Evolutionary conservation across 352 stramenopile species (phyloP), one percentile per base, ranked within the genome.

Genomic region (Globisporangium yorkense): DNA sequence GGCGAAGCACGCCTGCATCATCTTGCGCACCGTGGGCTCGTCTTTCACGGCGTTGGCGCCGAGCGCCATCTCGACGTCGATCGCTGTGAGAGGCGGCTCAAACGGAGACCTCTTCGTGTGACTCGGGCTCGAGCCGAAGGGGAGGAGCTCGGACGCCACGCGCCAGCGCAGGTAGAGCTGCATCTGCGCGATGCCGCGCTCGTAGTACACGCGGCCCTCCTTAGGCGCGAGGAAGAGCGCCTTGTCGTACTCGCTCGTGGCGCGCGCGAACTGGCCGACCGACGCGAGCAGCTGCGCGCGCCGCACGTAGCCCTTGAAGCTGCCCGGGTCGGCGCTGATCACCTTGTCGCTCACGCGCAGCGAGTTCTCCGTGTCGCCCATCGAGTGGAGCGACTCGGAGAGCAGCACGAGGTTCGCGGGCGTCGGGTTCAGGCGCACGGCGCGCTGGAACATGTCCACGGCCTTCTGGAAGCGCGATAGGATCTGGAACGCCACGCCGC

Each of bases 321-420:
- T 80, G 18, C 59, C 68, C 0, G 82, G 82, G 51, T 90, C 82
- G 5, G 72, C 56, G 40, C 49, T 73, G 53, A 92, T 86, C 35
- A 88, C 80, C 39, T 79, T 75, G 9, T 92, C 79, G 51, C 81
- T 92, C 51, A 88, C 71, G 13, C 78, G 71, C 53, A 90, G 55
- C 55, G 82, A 88, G 59, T 88, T 89, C 54, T 88, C 80, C 20
- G 82, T 92, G 59, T 92, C 82, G 18, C 82, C 82, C 54, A 90
- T 72, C 12, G 82, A 90, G 56, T 92, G 82, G 2, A 92, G 59
- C 24, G 82, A 87, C 61, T 92, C 82, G 8, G 82, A 92, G 0
- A 92, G 61, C 48, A 92, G 41, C 21, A 88, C 77, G n/a, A 92
- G 65, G 51, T 92, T 92, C 35, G 87, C 82, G 7, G 72, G 77